Base-by-base conservation (phyloP, 2,329 filamentous ascomycete genomes). In the Trichoderma asperellum region DNA sequence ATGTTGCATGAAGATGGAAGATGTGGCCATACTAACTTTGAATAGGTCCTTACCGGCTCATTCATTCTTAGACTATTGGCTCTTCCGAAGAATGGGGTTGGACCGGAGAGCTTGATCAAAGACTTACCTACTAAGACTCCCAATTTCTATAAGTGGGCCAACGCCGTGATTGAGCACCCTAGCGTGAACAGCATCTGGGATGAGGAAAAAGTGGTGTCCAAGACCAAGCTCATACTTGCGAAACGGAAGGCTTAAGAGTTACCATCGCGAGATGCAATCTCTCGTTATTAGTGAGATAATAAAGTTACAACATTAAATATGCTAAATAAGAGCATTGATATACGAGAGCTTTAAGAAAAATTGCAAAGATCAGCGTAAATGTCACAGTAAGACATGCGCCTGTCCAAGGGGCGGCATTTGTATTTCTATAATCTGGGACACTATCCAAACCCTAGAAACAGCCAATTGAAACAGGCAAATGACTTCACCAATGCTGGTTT, bases 131-230 rank as follows among this genome's bases (percentile, higher is more conserved):
- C 85, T 70, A 82, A 83, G 68, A 80, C 90, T n/a, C 91, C 91
- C 1, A 86, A 85, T 68, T 93, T 92, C 76, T 85, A 84, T 75
- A 87, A 85, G 72, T 94, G 92, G 91, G 87, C 87, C 0, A 80
- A 87, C 70, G 85, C 84, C 1, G 85, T 91, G 2, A 78, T 84
- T 5, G 81, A 82, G 70, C 86, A 92, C 68, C 86, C 89, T 18
- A 93, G 89, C 73, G 91, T 95, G 18, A 88, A 83, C 0, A 83
- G 81, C 59, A 88, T 90, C 70, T 92, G 83, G 74, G 78, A 91
- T 67, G 88, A 88, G 78, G 70, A 75, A 12, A 47, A n/a, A 2
- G 58, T 76, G 2, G 67, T 72, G 3, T 53, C 72, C 11, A 40
- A 12, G 10, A 73, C 73, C 12, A 75, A 73, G 73, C 73, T 72